Conservation (phyloP, 2,329 filamentous ascomycete species). For the Westerdykella aurantiaca region DNA sequence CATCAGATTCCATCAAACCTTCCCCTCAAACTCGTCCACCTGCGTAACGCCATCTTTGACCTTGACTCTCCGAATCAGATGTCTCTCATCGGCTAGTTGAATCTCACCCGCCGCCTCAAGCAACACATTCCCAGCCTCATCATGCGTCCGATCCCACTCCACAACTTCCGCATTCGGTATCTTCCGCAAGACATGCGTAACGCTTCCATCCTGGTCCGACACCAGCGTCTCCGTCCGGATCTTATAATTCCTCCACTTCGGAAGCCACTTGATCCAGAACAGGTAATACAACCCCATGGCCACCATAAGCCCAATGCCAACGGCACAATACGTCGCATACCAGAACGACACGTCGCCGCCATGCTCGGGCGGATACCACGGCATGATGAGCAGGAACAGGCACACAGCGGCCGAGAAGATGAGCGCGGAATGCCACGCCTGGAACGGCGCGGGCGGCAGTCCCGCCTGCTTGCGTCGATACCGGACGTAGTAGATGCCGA, state of each 20-base stretch:
- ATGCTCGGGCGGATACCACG: slow-evolving; percentile 62
- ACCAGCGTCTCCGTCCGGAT: slow-evolving; percentile 25
- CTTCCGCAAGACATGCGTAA: slow-evolving; percentile 21
- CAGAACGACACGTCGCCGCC: slow-evolving; percentile 66
- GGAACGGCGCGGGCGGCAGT: slow-evolving; percentile 17
- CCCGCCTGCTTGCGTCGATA: slow-evolving; percentile 21
- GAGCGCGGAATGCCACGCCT: slow-evolving; percentile 19
- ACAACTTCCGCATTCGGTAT: slow-evolving; percentile 19
- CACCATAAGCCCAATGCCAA: slow-evolving; percentile 48
- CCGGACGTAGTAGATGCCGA: slow-evolving; percentile 22
- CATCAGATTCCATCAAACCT: too few species aligned
- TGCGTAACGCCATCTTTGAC: slow-evolving; percentile 3
- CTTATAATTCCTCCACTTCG: slow-evolving; percentile 16
- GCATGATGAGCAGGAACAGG: slow-evolving; percentile 55
- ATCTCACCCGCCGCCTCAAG: slow-evolving; percentile 2
- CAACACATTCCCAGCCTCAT: slow-evolving; percentile 22
- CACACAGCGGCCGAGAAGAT: slow-evolving; percentile 21
- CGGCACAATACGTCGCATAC: slow-evolving; percentile 64
- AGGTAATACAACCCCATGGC: slow-evolving; percentile 21
- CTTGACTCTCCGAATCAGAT: slow-evolving; percentile 13
- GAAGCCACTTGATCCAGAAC: slow-evolving; percentile 25
- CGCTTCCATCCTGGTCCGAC: slow-evolving; percentile 21
- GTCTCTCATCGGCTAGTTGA: slow-evolving; percentile 2
- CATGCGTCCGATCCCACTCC: slow-evolving; percentile 29
- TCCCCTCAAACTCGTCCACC: too few species aligned